Evolutionary conservation across 768 basidiomycete species (phyloP).

Genomic region (Serendipita vermifera): DNA sequence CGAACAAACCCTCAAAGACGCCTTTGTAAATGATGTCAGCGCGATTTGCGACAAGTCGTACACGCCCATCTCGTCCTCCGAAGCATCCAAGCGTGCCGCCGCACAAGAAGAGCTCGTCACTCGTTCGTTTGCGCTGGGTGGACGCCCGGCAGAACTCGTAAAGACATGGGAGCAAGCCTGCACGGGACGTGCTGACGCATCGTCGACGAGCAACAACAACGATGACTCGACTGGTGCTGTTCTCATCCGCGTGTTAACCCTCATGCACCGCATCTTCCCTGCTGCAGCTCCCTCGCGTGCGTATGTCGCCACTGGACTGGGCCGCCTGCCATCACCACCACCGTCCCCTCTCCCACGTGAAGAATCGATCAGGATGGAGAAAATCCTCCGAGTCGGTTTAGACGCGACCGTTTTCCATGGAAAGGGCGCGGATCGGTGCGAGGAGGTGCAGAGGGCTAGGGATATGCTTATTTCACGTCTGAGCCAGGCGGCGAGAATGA

Average conservation of each 20-base stretch:
- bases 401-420: slow-evolving; percentile 3
- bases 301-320: neutral
- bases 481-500: neutral
- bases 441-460: slow-evolving; percentile 1
- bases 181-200: neutral
- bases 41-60: neutral
- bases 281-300: neutral
- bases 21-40: neutral
- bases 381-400: neutral
- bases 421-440: neutral
- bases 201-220: neutral
- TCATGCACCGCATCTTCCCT: slow-evolving; percentile 4
- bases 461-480: neutral
- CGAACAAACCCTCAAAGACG: neutral
- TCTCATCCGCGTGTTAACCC: neutral
- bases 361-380: neutral
- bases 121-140: neutral
- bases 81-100: too few species aligned
- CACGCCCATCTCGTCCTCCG: neutral
- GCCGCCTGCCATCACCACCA: slow-evolving; percentile 6
- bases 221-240: neutral
- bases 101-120: slow-evolving; percentile 1
- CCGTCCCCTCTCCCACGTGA: slow-evolving; percentile 2
- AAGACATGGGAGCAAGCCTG: neutral
- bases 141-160: neutral